Conservation (phyloP, 106 monocot species). For the Dendrobium chrysotoxum region DNA sequence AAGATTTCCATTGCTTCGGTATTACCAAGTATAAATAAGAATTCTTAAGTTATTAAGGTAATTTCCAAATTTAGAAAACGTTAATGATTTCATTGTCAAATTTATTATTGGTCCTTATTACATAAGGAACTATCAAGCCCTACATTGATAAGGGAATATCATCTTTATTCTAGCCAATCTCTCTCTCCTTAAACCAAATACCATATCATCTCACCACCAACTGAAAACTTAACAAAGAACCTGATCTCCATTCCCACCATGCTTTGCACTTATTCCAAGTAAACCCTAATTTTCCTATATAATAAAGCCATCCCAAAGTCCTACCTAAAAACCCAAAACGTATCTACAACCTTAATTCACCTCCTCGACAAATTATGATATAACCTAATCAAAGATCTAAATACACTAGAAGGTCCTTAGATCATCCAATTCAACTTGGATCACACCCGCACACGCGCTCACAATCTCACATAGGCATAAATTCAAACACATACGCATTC, state of each 20-base stretch:
- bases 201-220: not conserved
- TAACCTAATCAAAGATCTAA: not conserved
- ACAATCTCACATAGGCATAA: not conserved
- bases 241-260: not conserved
- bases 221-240: not conserved
- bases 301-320: not conserved
- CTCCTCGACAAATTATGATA: not conserved
- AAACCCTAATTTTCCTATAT: not conserved
- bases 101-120: not conserved
- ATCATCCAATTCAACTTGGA: not conserved
- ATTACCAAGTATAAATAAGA: not conserved
- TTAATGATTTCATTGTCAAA: not conserved
- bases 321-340: not conserved
- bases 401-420: not conserved
- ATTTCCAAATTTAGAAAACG: not conserved
- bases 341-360: not conserved
- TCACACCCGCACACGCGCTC: not conserved
- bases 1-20: not conserved
- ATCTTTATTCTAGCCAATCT: not conserved
- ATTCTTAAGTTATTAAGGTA: not conserved
- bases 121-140: not conserved
- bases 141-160: not conserved
- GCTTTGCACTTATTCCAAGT: not conserved
- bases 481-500: not conserved
- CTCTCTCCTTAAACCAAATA: not conserved